Evolutionary conservation across 2,329 filamentous ascomycete species (phyloP).

Genomic region (Penicillium sclerotiorum): DNA sequence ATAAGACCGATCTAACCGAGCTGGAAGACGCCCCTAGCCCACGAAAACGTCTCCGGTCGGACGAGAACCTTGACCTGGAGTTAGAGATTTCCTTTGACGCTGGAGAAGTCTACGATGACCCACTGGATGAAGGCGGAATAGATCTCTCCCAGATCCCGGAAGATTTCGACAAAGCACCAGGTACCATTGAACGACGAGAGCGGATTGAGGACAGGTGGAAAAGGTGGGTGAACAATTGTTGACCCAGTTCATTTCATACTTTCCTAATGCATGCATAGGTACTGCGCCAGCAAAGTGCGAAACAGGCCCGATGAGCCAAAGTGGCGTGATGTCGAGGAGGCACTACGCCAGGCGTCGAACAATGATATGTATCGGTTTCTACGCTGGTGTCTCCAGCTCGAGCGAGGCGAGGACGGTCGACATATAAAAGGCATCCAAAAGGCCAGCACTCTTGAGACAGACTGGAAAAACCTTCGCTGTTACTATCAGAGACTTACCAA

Average conservation of each 20-base stretch:
- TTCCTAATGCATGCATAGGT: slow-evolving; percentile 6
- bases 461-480: slow-evolving; percentile 16
- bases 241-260: background rate
- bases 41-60: slow-evolving; percentile 11
- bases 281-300: slow-evolving; percentile 7
- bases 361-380: slow-evolving; percentile 14
- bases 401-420: slow-evolving; percentile 2
- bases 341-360: slow-evolving; percentile 14
- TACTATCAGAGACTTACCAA: slow-evolving; percentile 20
- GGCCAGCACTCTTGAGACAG: slow-evolving; percentile 14
- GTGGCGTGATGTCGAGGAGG: slow-evolving; percentile 12
- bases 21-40: background rate
- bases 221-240: slow-evolving; percentile 5
- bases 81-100: background rate
- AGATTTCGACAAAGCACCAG: slow-evolving; percentile 14
- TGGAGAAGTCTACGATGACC: slow-evolving; percentile 11
- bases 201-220: slow-evolving; percentile 15
- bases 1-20: slow-evolving; percentile 8
- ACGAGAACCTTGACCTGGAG: slow-evolving; percentile 2
- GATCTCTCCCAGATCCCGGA: slow-evolving; percentile 16
- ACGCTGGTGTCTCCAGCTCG: slow-evolving; percentile 2
- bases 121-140: slow-evolving; percentile 12
- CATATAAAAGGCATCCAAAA: slow-evolving; percentile 14
- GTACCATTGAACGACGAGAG: slow-evolving; percentile 9
- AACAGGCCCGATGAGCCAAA: slow-evolving; percentile 1